These are phyloP conservation scores for Prunella vulgaris DNA, from an alignment of 257 asterid species.

Conservation along the genomic window DNA sequence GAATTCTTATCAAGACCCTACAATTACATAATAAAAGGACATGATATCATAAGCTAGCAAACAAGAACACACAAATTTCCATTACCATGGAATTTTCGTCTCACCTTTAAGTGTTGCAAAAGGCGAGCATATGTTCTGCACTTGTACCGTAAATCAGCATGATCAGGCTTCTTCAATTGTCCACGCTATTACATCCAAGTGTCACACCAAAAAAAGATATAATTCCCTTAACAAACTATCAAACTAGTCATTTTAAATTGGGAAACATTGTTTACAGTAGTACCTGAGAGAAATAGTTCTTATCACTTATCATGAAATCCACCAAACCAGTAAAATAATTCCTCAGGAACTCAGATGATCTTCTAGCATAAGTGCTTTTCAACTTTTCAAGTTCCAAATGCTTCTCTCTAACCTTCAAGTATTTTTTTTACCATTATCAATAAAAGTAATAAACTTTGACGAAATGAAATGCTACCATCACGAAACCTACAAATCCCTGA, in stretches of 20 bases:
- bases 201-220: conserved; percentile 14
- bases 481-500: not conserved
- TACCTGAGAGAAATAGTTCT: conserved; percentile 97
- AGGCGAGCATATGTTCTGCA: conserved; percentile 99
- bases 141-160: conserved; percentile 90
- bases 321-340: conserved; percentile 87
- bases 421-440: conserved; percentile 14
- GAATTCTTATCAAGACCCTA: conserved; percentile 90
- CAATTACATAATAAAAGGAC: conserved; percentile 17
- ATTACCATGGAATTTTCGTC: conserved; percentile 13
- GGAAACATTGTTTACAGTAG: conserved; percentile 17
- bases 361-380: conserved; percentile 67
- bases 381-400: conserved; percentile 74
- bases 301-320: conserved; percentile 96
- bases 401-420: conserved; percentile 82
- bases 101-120: conserved; percentile 91
- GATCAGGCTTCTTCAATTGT: conserved; percentile 96
- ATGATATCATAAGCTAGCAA: conserved; percentile 19
- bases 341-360: conserved; percentile 91
- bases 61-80: conserved; percentile 14
- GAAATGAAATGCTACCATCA: conserved; percentile 6
- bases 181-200: conserved; percentile 65
- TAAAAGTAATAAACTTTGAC: conserved; percentile 13
- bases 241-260: conserved; percentile 15
- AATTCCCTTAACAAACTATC: conserved; percentile 2